phyloP scores from a whole-genome alignment of 495 filamentous ascomycete species.

The Melanomma pulvis-pyrius region DNA sequence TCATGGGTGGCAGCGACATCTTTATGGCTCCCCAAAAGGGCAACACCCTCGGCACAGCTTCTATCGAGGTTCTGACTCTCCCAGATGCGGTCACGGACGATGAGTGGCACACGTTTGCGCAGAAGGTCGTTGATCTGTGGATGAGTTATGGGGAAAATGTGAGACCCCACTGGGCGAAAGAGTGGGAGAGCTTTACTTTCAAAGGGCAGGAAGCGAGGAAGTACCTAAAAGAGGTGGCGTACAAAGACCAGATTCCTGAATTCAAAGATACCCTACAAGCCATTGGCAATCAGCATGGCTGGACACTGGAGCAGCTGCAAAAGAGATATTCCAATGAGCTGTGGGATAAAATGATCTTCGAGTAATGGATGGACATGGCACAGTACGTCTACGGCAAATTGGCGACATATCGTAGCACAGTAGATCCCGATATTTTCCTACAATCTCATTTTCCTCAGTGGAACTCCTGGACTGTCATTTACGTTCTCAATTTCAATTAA shows the following conservation, averaged over 20 bases:
- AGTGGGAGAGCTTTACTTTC: conserved; percentile 49
- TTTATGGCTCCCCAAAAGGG: conserved; percentile 57
- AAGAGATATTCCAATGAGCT: conserved; percentile 50
- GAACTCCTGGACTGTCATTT: too few species aligned
- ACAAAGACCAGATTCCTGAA: conserved; percentile 50
- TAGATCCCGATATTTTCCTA: too few species aligned
- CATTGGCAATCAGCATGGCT: conserved; percentile 54
- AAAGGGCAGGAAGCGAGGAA: conserved; percentile 41
- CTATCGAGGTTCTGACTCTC: conserved; percentile 56
- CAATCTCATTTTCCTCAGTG: too few species aligned
- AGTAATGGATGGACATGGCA: neutral
- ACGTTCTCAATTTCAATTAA: too few species aligned
- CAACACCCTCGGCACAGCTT: conserved; percentile 52
- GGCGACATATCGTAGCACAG: too few species aligned
- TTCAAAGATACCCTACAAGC: conserved; percentile 46
- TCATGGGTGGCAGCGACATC: conserved; percentile 55
- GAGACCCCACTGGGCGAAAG: conserved; percentile 60
- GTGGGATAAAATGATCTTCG: conserved; percentile 46
- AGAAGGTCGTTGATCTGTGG: conserved; percentile 54
- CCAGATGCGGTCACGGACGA: conserved; percentile 48
- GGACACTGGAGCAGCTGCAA: conserved; percentile 51
- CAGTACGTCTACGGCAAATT: neutral
- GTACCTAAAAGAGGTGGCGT: conserved; percentile 51
- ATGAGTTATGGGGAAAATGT: conserved; percentile 50
- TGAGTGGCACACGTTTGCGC: conserved; percentile 52